Evolutionary conservation across 352 stramenopile genomes (phyloP), one percentile per base, ranked within the genome.

Genomic region (Achlya hypogyna): DNA sequence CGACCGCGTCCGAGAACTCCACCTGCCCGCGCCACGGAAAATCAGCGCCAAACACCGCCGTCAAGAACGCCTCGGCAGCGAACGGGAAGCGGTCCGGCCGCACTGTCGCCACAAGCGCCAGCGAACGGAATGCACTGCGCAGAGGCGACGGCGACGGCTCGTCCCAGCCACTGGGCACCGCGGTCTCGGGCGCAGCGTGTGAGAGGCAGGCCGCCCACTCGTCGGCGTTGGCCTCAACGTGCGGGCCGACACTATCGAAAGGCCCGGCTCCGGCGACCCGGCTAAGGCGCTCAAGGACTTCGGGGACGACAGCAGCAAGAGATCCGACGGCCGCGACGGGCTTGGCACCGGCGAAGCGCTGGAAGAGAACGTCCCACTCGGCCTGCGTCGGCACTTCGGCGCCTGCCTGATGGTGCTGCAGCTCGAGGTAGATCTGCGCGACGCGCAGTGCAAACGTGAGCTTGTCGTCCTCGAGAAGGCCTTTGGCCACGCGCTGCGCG

Each of bases 381-480:
- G 54, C 35, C 25, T 64, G 34, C 22, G 5, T 52, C 16, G 54
- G 54, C n/a, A 64, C 10, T 14, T 47, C 54, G n/a, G 45, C 25
- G 31, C 29, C 53, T 45, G 51, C 38, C n/a, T 45, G 38, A 18
- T 90, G 81, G 8, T 82, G 77, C 49, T 84, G 70, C 47, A 95
- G 69, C 70, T 91, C 83, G 14, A 93, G 69, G 76, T 91, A 91
- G 66, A 98, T 96, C 70, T 97, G 89, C 29, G 96, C 95, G 54
- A 99, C 77, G 18, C 97, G 82, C 42, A 99, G 66, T 12, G 95
- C 91, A 80, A 99, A 99, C 69, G 98, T 97, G n/a, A 99, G 91
- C 74, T 99, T 98, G 76, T 99, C 97, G 32, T 95, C 94, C 67
- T 97, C 86, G 12, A 92, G 88, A 49, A 99, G 76, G 25, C 96